Conservation (phyloP, 768 basidiomycete genomes). For the Phaeolepiota aurea region DNA sequence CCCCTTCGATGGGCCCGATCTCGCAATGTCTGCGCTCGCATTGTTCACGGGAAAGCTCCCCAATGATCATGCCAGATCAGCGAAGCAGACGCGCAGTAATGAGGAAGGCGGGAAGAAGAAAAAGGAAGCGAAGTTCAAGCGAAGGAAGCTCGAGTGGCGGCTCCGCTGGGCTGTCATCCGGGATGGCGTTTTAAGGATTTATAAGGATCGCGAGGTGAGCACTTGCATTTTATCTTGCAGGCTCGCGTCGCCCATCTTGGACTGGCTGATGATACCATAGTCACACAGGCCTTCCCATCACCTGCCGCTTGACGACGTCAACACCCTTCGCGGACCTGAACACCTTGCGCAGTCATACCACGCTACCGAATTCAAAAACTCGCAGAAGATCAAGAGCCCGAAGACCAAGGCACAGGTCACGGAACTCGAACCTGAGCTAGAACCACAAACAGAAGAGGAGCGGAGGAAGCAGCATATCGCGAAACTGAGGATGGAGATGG, state of each 20-base stretch:
- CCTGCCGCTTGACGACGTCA: conserved; percentile 29
- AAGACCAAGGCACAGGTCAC: too few relatives aligned
- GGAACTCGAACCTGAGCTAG: too few relatives aligned
- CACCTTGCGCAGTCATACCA: conserved; percentile 20
- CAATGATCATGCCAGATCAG: conserved; percentile 1
- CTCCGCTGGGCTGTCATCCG: conserved; percentile 53
- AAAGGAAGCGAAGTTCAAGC: too few relatives aligned
- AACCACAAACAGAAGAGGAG: too few relatives aligned
- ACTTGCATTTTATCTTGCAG: background rate
- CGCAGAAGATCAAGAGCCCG: too few relatives aligned
- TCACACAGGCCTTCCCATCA: conserved; percentile 24
- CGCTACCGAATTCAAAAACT: conserved; percentile 1
- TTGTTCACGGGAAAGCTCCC: too few relatives aligned
- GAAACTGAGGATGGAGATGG: too few relatives aligned
- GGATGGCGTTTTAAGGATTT: conserved; percentile 46
- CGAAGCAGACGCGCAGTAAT: conserved; percentile 3
- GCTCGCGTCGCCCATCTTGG: conserved; percentile 1
- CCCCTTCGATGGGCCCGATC: conserved; percentile 13
- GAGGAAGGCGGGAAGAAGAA: conserved; percentile 4
- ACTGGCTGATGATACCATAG: conserved; percentile 20
- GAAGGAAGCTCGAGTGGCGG: conserved; percentile 57
- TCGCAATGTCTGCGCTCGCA: background rate
- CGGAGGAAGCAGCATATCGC: background rate
- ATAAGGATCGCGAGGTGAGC: conserved; percentile 44
- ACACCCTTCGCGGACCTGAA: conserved; percentile 34